phyloP scores from a whole-genome alignment of 495 filamentous ascomycete genomes.

The Hypoxylon subgilvum region DNA sequence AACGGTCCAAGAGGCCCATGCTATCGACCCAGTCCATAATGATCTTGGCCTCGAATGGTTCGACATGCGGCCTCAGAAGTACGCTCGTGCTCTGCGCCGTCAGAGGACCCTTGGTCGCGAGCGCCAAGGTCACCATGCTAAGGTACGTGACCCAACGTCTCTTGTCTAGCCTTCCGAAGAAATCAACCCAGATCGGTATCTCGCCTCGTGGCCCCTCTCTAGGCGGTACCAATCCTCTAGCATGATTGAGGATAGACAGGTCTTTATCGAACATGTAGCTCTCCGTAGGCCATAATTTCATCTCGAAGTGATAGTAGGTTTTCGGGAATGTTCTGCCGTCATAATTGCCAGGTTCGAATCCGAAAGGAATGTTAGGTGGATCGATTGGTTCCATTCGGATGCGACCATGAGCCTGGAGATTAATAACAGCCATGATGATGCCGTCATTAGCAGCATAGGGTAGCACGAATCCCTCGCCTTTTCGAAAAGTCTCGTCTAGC shows the following conservation, averaged over 20 bases:
- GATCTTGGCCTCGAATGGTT: slow-evolving; percentile 69
- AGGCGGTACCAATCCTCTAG: slow-evolving; percentile 41
- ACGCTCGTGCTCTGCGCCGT: slow-evolving; percentile 56
- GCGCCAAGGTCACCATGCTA: slow-evolving; percentile 60
- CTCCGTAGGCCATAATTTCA: slow-evolving; percentile 64
- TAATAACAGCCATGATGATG: slow-evolving; percentile 70
- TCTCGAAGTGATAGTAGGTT: slow-evolving; percentile 62
- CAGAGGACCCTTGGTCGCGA: slow-evolving; percentile 67
- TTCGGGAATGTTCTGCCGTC: slow-evolving; percentile 74
- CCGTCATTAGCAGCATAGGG: slow-evolving; percentile 65
- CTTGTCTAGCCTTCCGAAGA: slow-evolving; percentile 66
- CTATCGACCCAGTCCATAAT: slow-evolving; percentile 68
- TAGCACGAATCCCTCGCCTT: slow-evolving; percentile 40
- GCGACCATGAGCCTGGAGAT: slow-evolving; percentile 66
- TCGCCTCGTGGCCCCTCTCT: slow-evolving; percentile 44
- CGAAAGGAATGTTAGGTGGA: slow-evolving; percentile 71
- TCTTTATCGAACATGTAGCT: slow-evolving; percentile 68
- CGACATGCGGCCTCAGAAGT: slow-evolving; percentile 65
- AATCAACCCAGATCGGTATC: slow-evolving; percentile 81
- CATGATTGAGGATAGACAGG: slow-evolving; percentile 45
- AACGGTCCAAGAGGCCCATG: slow-evolving; percentile 52
- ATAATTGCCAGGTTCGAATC: slow-evolving; percentile 74
- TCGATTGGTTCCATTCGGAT: slow-evolving; percentile 62
- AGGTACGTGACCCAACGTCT: slow-evolving; percentile 71
- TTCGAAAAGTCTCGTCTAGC: slow-evolving; percentile 62